Conservation (phyloP, 139 green algal species). For the Chlamydomonas sp. region DNA sequence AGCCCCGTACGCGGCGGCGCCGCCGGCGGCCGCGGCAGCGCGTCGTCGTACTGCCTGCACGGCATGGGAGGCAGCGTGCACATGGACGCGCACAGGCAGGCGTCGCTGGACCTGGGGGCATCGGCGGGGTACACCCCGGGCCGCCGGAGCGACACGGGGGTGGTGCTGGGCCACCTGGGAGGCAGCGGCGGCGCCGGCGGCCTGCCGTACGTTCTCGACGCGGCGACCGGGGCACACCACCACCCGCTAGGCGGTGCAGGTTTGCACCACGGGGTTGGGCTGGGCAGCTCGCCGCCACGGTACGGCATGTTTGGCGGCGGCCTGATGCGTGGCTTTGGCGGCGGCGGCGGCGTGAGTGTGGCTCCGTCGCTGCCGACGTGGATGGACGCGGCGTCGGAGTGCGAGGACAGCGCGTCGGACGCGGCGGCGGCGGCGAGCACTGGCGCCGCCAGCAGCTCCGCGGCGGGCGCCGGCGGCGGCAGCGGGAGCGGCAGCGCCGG, state of each 20-base stretch:
- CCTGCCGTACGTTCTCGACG: neutral
- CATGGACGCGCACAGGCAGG: too few relatives aligned
- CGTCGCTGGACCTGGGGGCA: too few relatives aligned
- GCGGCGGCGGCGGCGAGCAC: neutral
- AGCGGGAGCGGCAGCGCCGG: neutral
- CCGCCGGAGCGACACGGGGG: too few relatives aligned
- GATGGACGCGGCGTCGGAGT: conserved; percentile 24
- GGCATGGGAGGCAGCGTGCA: neutral
- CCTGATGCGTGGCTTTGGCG: neutral
- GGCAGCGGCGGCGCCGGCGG: neutral
- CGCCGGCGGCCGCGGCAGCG: neutral
- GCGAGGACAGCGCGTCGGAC: conserved; percentile 28
- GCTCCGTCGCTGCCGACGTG: conserved; percentile 19
- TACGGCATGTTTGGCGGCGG: neutral
- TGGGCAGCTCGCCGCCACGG: neutral
- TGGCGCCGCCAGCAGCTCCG: conserved; percentile 21
- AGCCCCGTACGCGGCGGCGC: conserved; percentile 4
- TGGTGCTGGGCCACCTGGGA: neutral
- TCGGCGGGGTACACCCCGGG: too few relatives aligned
- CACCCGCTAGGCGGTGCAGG: too few relatives aligned
- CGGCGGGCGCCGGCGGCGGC: neutral
- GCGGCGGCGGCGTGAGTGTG: neutral
- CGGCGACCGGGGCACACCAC: too few relatives aligned
- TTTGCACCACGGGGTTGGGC: neutral
- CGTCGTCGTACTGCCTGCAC: conserved; percentile 1